Percentiles rank a stretch among this genome's conserved stretches.
Conservation (phyloP, 768 basidiomycete species). For the Cytidiella melzeri region DNA sequence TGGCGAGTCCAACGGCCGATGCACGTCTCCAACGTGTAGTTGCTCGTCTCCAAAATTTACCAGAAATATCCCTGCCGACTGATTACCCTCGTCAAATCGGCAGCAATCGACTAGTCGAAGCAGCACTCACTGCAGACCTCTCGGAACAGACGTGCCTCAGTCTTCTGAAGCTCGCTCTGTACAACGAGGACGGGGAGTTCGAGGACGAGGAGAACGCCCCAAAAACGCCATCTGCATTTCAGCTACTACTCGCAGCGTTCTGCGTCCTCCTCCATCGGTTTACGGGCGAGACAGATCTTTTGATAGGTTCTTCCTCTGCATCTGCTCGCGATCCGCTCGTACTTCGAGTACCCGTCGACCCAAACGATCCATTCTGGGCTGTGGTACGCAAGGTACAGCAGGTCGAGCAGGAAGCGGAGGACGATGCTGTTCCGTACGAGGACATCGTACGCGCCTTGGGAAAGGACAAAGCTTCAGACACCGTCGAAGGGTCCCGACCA, state of each 20-base stretch:
- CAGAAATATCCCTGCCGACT: constrained; percentile 88
- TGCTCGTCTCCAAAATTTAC: constrained; percentile 68
- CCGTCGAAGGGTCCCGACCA: constrained; percentile 44
- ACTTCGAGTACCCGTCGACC: constrained; percentile 76
- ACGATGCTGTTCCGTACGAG: constrained; percentile 79
- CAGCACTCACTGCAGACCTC: constrained; percentile 66
- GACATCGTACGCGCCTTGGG: constrained; percentile 61
- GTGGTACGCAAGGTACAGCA: constrained; percentile 82
- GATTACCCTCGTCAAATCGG: constrained; percentile 87
- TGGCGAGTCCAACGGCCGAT: constrained; percentile 14
- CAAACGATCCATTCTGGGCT: constrained; percentile 84
- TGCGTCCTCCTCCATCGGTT: constrained; percentile 87
- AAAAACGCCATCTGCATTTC: constrained; percentile 74
- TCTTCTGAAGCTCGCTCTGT: constrained; percentile 76
- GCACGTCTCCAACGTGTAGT: constrained; percentile 45
- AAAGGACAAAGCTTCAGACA: constrained; percentile 52
- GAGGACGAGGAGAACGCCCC: constrained; percentile 30
- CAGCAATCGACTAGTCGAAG: constrained; percentile 75
- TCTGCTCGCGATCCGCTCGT: constrained; percentile 73
- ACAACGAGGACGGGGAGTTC: constrained; percentile 56
- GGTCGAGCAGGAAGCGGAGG: constrained; percentile 76
- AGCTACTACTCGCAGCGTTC: constrained; percentile 90
- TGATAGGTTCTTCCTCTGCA: constrained; percentile 85
- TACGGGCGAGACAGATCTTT: constrained; percentile 90
- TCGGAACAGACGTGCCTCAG: constrained; percentile 70